Evolutionary conservation across 2,329 filamentous ascomycete genomes (phyloP).

Genomic region (Cordyceps militaris): DNA sequence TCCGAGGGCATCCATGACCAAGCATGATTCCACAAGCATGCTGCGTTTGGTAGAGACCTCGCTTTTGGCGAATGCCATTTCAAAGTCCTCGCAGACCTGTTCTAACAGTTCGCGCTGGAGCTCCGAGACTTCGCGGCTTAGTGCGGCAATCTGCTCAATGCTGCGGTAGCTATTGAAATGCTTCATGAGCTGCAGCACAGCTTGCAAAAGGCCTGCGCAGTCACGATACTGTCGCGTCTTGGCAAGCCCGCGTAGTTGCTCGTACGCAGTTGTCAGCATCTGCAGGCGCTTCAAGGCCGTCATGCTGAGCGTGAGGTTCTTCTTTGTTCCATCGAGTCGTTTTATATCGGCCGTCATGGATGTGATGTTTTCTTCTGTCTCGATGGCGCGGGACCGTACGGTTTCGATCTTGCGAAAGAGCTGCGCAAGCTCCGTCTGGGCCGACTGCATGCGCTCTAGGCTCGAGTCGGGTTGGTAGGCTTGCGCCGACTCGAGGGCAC

Average conservation of each 20-base stretch:
- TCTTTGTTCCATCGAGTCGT: constrained; percentile 90
- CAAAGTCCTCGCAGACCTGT: constrained; percentile 98
- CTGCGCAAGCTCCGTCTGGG: constrained; percentile 80
- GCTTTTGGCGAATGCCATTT: constrained; percentile 84
- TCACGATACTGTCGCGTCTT: constrained; percentile 88
- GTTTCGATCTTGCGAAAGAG: constrained; percentile 94
- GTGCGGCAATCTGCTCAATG: constrained; percentile 92
- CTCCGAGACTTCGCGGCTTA: constrained; percentile 88
- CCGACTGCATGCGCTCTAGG: constrained; percentile 83
- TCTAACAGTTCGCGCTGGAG: constrained; percentile 88
- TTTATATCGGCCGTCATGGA: constrained; percentile 99
- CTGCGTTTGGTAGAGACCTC: constrained; percentile 65
- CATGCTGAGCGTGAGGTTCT: constrained; percentile 94
- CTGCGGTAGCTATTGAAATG: constrained; percentile 98
- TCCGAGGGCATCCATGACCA: constrained; percentile 90
- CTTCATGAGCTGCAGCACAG: constrained; percentile 93
- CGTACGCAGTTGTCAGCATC: constrained; percentile 99
- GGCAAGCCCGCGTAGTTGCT: constrained; percentile 78
- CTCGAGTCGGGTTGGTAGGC: constrained; percentile 80
- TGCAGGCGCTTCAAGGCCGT: constrained; percentile 93
- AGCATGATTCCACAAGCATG: constrained; percentile 76
- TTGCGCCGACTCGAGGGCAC: constrained; percentile 65
- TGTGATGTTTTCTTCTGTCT: constrained; percentile 92
- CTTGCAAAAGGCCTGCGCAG: constrained; percentile 87
- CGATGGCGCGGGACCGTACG: constrained; percentile 78